Base-by-base conservation (phyloP, 345 rosid genomes). In the Citrus australasica region DNA sequence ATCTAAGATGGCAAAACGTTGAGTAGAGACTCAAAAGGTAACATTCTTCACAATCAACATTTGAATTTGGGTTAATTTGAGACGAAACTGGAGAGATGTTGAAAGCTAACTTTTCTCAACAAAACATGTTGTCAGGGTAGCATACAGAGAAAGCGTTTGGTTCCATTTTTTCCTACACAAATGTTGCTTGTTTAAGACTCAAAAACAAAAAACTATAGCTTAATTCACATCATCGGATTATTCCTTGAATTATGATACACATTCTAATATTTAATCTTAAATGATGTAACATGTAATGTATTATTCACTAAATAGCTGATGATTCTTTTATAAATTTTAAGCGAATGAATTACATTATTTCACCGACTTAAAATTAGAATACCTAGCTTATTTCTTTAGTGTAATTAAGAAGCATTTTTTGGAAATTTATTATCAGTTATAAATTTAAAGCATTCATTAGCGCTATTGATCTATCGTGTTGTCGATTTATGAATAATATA, bases 71-170 rank as follows among this genome's bases (percentile, higher is more conserved):
- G 28, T 67, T 76, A 67, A 51, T 76, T 65, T 33, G 22, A 8
- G 22, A 51, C 35, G 11, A 67, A 53, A 65, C 16, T n/a, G 33
- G 3, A 9, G 35, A 48, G 79, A 66, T 24, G 53, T 8, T 55
- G 38, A 67, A 72, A 67, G 79, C 37, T 8, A 67, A 76, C 64
- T 33, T 35, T 76, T 28, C 38, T 38, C 40, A 37, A 60, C 48
- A 7, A n/a, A 22, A 3, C 48, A 25, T 27, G 35, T 19, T 16
- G 51, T 16, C 66, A 22, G 8, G 53, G 9, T 32, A 19, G 76
- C 76, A 35, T 21, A 25, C 40, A 46, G 17, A 51, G 19, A 13
- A 22, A 53, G 32, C 21, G 74, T 72, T 56, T 32, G 46, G 46
- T 55, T 13, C 17, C 51, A 46, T 46, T 46, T 46, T 46, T 11